Percentiles rank a stretch among this genome's conserved stretches.
Evolutionary conservation across 768 basidiomycete genomes (phyloP).

Genomic region (Cantharellus anzutake): DNA sequence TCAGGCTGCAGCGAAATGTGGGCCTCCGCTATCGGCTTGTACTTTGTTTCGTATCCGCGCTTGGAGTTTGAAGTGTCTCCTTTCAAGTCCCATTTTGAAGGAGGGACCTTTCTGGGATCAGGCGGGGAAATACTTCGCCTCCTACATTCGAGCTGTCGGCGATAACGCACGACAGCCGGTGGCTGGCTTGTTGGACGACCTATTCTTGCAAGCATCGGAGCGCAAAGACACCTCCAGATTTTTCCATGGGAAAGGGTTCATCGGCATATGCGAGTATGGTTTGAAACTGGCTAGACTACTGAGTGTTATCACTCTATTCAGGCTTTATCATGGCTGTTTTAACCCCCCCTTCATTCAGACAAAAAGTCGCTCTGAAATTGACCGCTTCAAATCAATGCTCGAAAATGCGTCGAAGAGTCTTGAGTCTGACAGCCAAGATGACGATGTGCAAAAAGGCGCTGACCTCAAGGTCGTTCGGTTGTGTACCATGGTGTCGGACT

Average conservation of each 20-base stretch:
- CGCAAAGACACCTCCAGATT: slow-evolving; percentile 23
- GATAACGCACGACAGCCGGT: slow-evolving; percentile 21
- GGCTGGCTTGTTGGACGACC: slow-evolving; percentile 24
- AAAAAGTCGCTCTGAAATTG: slow-evolving; percentile 9
- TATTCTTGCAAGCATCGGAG: slow-evolving; percentile 25
- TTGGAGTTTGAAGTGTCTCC: neutral
- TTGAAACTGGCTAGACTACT: slow-evolving; percentile 47
- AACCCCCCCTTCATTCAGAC: slow-evolving; percentile 2
- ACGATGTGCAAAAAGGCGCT: no score
- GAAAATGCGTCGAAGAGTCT: neutral
- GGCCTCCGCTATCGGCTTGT: neutral
- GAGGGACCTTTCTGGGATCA: slow-evolving; percentile 56
- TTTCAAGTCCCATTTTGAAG: slow-evolving; percentile 19
- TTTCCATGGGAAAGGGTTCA: slow-evolving; percentile 32
- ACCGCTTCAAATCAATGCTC: slow-evolving; percentile 8
- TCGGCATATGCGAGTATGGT: slow-evolving; percentile 56
- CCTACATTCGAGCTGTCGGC: slow-evolving; percentile 24
- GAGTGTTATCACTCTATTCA: slow-evolving; percentile 23
- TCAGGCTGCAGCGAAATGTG: neutral
- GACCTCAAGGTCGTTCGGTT: no score
- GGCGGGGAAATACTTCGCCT: slow-evolving; percentile 27
- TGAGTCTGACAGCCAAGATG: neutral
- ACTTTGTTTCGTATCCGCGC: neutral
- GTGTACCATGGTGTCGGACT: no score
- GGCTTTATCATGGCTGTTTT: neutral